Conservation (phyloP, 257 asterid species). For the Capsicum chinense region DNA sequence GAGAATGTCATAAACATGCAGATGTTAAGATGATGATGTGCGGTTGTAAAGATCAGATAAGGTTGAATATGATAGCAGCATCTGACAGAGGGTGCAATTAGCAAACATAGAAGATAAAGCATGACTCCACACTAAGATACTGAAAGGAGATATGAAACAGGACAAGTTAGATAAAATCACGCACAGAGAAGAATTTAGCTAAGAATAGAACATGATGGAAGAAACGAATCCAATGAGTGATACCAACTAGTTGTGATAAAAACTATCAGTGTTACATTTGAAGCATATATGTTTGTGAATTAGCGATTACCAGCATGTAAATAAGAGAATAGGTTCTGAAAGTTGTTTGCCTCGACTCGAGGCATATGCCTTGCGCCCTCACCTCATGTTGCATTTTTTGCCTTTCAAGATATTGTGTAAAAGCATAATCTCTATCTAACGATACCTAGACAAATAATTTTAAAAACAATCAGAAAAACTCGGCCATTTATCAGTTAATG, state of each 20-base stretch:
- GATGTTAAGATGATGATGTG: too few relatives aligned
- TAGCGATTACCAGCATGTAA: neutral
- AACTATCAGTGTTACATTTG: neutral
- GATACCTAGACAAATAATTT: neutral
- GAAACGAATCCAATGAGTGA: neutral
- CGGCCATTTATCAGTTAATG: slow-evolving; percentile 20
- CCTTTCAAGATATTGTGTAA: neutral
- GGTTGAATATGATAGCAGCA: too few relatives aligned
- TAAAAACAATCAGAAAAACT: neutral
- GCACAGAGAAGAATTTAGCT: neutral
- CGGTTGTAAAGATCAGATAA: too few relatives aligned
- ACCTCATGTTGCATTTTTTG: neutral
- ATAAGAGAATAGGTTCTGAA: neutral
- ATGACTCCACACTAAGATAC: too few relatives aligned
- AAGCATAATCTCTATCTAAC: neutral
- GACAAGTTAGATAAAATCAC: too few relatives aligned
- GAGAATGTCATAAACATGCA: too few relatives aligned
- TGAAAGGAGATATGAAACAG: too few relatives aligned
- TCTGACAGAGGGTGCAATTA: too few relatives aligned
- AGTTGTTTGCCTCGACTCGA: neutral
- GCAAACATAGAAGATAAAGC: too few relatives aligned
- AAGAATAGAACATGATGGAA: neutral
- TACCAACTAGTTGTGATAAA: neutral
- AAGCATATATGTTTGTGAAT: neutral
- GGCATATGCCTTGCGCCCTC: neutral